Base-by-base conservation (phyloP, 768 basidiomycete species). In the Calocybe cyanea region DNA sequence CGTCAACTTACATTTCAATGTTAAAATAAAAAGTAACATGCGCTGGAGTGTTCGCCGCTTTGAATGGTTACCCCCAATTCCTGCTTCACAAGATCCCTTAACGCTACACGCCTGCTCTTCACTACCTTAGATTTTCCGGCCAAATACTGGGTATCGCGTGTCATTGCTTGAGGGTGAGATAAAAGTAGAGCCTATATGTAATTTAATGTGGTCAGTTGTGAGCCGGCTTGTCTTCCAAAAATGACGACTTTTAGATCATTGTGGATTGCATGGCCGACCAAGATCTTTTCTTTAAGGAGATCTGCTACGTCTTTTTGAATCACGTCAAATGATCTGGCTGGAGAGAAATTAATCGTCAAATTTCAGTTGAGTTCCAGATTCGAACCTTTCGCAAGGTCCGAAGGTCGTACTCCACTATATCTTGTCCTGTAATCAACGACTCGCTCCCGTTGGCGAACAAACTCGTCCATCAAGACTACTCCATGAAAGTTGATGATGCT, bases 341-440 rank as follows among this genome's bases (percentile, higher is more conserved):
- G 2, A 19, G 7, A 28, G 25, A 13, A n/a, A 33, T 30, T 7
- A 39, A 23, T 7, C 31, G 19, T 41, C 15, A 4, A 18, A 4
- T 38, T n/a, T 43, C 4, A 10, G n/a, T 11, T 38, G 8, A 13
- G n/a, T 41, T 20, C 18, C 24, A 28, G 15, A 19, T 9, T n/a
- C 19, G 34, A 35, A 83, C 86, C 85, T 41, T 79, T 70, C 0
- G 77, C 61, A 72, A 98, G 77, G 60, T 98, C 92, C 11, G 67
- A 60, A 30, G 76, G 76, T 21, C 92, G 69, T 7, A 99, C 78
- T 0, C 95, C 95, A 58, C 88, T 92, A 61, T 79, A 92, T 66
- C 84, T 77, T 0, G 96, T 99, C 45, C 93, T 69, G 67, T 93
- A 97, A 64, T 99, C 95, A 9, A 92, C 86, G 8, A 97, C 92